phyloP scores from a whole-genome alignment of 345 rosid genomes.

The Cardiospermum halicacabum region DNA sequence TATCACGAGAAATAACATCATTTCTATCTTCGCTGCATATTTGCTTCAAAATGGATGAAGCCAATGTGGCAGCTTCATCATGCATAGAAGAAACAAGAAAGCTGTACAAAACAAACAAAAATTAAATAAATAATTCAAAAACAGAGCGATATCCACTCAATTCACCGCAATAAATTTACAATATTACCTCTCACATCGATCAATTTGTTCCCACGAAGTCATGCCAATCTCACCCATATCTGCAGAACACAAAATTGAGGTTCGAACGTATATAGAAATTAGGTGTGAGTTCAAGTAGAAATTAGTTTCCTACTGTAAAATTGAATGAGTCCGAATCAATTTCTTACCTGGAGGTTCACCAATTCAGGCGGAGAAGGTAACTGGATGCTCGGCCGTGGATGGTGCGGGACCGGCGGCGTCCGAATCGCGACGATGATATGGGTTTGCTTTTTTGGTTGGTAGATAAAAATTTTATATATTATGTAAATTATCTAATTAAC shows the following conservation, averaged over 20 bases:
- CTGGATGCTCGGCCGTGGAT: no score
- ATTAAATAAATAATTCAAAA: background rate
- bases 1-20: slow-evolving; percentile 24
- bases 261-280: no score
- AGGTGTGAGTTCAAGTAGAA: no score
- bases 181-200: slow-evolving; percentile 45
- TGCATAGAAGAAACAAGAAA: slow-evolving; percentile 74
- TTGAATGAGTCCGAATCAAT: no score
- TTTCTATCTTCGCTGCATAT: slow-evolving; percentile 15
- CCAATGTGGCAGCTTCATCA: slow-evolving; percentile 60
- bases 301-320: no score
- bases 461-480: no score
- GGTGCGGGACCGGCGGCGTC: no score
- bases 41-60: slow-evolving; percentile 49
- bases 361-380: no score
- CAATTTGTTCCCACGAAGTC: slow-evolving; percentile 37
- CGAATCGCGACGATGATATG: no score
- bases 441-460: no score
- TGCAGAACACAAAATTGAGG: background rate
- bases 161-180: background rate
- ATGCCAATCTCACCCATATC: slow-evolving; percentile 8
- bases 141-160: background rate
- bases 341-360: no score
- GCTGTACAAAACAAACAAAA: slow-evolving; percentile 28
- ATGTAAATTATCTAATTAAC: no score